Evolutionary conservation across 1,139 yeast species (phyloP).

Genomic region (Pichia sp.): DNA sequence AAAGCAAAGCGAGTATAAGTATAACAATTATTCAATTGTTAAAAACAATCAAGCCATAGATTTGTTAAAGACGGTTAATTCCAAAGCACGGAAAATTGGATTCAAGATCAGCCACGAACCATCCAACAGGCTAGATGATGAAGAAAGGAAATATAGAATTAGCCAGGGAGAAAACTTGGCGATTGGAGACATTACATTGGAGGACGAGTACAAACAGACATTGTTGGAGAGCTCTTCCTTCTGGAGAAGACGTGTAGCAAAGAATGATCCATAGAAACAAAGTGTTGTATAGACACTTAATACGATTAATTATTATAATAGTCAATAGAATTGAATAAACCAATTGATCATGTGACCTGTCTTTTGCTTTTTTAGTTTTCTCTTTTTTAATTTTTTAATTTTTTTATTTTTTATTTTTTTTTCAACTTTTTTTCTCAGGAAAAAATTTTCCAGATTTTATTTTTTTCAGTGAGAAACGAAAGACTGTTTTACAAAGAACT

Average conservation of each 20-base stretch:
- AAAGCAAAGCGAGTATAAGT: constrained; percentile 12
- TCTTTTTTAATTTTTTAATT: background rate
- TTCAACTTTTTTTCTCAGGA: background rate
- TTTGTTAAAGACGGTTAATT: constrained; percentile 17
- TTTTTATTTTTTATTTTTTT: background rate
- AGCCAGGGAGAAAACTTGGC: constrained; percentile 10
- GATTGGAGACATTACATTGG: constrained; percentile 7
- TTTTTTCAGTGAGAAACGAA: background rate
- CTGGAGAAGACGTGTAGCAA: background rate
- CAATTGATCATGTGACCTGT: background rate
- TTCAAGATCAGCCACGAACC: constrained; percentile 1
- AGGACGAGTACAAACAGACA: constrained; percentile 3
- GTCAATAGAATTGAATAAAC: background rate
- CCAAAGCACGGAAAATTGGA: constrained; percentile 14
- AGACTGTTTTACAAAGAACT: no score
- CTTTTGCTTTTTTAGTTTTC: background rate
- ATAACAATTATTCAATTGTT: background rate
- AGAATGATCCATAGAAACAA: background rate
- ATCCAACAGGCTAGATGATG: background rate
- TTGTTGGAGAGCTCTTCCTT: background rate
- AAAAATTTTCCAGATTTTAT: background rate
- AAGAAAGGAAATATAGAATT: constrained; percentile 5
- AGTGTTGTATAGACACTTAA: no score
- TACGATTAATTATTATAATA: no score
- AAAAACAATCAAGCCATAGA: constrained; percentile 18